Percentiles rank a stretch among this genome's conserved stretches.
Conservation (phyloP, 345 rosid genomes). For the Hibiscus mutabilis region DNA sequence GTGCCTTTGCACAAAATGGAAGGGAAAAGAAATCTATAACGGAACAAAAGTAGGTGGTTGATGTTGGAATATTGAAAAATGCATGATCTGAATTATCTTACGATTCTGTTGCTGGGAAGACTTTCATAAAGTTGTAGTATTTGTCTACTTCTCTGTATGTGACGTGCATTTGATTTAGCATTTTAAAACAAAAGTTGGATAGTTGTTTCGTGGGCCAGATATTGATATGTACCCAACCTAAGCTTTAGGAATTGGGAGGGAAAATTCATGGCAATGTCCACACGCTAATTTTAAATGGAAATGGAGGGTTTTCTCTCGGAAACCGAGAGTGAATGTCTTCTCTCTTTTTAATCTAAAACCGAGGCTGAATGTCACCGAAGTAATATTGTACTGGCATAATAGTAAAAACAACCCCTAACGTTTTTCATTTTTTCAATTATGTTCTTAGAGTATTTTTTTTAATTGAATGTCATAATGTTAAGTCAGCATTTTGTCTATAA, state of each 20-base stretch:
- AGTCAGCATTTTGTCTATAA: no score
- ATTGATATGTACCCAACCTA: background rate
- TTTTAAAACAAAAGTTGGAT: background rate
- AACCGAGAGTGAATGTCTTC: background rate
- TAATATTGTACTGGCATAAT: no score
- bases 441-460: no score
- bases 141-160: background rate
- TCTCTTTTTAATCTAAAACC: no score
- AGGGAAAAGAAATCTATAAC: background rate
- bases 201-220: conserved; percentile 1
- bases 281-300: background rate
- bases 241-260: conserved; percentile 3
- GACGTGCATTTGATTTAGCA: background rate
- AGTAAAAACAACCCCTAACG: no score
- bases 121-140: background rate
- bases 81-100: background rate
- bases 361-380: no score
- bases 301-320: conserved; percentile 10
- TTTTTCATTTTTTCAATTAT: no score
- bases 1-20: conserved; percentile 11
- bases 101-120: conserved; percentile 3
- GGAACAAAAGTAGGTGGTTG: background rate
- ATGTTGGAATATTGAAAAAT: background rate
- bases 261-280: background rate
- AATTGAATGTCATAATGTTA: no score